Conservation (phyloP, 2,329 filamentous ascomycete species). For the Oidium heveae region DNA sequence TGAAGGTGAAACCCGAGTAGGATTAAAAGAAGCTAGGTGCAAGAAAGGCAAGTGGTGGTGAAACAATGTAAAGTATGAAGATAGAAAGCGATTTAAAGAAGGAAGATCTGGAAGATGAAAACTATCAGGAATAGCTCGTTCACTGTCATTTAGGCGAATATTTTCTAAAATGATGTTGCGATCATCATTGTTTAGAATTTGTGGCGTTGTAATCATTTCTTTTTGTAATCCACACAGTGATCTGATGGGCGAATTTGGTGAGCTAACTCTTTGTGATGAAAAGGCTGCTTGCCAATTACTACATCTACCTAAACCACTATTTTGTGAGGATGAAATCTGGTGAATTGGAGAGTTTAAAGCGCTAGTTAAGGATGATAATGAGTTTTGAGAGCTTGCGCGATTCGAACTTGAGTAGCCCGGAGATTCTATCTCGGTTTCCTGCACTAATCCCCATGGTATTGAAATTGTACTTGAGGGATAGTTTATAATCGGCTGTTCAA, state of each 20-base stretch:
- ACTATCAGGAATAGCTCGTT: slow-evolving; percentile 61
- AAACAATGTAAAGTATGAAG: slow-evolving; percentile 91
- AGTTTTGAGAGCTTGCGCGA: slow-evolving; percentile 43
- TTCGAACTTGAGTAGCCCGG: slow-evolving; percentile 54
- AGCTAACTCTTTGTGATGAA: slow-evolving; percentile 23
- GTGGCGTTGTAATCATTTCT: slow-evolving; percentile 46
- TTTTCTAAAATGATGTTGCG: slow-evolving; percentile 66
- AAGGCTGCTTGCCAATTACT: slow-evolving; percentile 36
- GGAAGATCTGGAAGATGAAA: slow-evolving; percentile 66
- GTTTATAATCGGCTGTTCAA: slow-evolving; percentile 54
- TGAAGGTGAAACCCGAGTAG: slow-evolving; percentile 54
- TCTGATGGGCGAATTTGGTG: slow-evolving; percentile 45
- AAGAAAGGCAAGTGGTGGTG: slow-evolving; percentile 92
- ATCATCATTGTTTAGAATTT: slow-evolving; percentile 64
- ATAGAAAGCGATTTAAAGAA: slow-evolving; percentile 72
- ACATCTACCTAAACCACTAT: slow-evolving; percentile 27
- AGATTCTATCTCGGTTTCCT: slow-evolving; percentile 39
- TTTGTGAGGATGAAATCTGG: slow-evolving; percentile 41
- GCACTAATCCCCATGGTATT: slow-evolving; percentile 77
- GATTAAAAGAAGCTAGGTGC: slow-evolving; percentile 74
- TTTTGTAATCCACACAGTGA: slow-evolving; percentile 45
- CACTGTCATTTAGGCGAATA: slow-evolving; percentile 55
- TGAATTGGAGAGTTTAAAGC: slow-evolving; percentile 28
- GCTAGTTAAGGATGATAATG: slow-evolving; percentile 35
- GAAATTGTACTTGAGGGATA: slow-evolving; percentile 60